A percentile compares a stretch with the other conserved stretches of the same genome.
Evolutionary conservation across 305 asterid genomes (phyloP).

Genomic region (Solanum aculeatissimum): DNA sequence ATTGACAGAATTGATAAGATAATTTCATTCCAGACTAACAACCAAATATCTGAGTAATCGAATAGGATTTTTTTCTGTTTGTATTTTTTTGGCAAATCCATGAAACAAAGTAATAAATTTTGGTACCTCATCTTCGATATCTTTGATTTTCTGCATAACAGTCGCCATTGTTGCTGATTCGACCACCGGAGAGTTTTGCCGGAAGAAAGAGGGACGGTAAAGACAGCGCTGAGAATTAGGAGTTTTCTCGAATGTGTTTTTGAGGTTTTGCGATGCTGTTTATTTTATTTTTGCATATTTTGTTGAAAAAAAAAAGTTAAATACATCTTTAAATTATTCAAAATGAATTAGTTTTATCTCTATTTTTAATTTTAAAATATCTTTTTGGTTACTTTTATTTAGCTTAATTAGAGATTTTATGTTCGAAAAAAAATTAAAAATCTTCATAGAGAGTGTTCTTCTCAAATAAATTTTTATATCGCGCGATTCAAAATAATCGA

Average conservation of each 20-base stretch:
- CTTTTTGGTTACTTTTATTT: too few relatives aligned
- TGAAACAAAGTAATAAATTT: background rate
- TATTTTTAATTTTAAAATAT: too few relatives aligned
- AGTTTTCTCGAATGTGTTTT: background rate
- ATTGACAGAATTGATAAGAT: background rate
- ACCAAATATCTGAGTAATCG: background rate
- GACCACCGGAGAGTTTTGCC: background rate
- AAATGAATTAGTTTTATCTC: too few relatives aligned
- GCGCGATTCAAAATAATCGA: too few relatives aligned
- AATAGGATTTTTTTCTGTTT: background rate
- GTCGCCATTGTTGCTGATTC: conserved; percentile 54
- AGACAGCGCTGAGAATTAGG: background rate
- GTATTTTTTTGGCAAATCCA: background rate
- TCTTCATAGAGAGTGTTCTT: too few relatives aligned
- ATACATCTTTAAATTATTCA: too few relatives aligned
- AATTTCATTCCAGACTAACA: background rate
- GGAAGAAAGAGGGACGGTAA: background rate
- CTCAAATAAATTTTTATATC: too few relatives aligned
- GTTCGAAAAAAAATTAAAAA: too few relatives aligned
- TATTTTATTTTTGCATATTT: background rate
- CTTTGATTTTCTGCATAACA: conserved; percentile 95
- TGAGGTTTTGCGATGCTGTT: background rate
- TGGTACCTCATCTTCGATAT: conserved; percentile 92
- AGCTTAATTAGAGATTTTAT: too few relatives aligned
- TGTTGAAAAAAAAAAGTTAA: too few relatives aligned